These are phyloP conservation scores for Lenwebbia sp. DNA, from an alignment of 345 rosid species.

Conservation along the genomic window DNA sequence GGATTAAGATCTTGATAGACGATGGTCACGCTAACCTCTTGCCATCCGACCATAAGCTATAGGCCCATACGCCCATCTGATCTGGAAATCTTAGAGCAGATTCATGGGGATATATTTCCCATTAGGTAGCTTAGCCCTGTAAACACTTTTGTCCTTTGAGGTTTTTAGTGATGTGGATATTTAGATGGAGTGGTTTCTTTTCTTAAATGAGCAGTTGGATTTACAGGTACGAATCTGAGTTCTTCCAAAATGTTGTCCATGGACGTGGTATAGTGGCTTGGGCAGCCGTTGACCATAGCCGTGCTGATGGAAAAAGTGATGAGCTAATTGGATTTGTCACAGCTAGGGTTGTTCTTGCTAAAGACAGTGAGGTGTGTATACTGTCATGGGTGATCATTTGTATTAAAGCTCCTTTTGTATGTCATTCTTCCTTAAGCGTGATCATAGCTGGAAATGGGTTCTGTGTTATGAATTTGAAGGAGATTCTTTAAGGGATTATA, in stretches of 20 bases:
- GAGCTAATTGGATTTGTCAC: constrained; percentile 94
- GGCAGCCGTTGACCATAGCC: constrained; percentile 86
- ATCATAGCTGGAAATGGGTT: neutral
- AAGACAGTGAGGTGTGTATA: constrained; percentile 64
- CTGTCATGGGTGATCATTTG: neutral
- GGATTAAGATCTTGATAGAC: constrained; percentile 29
- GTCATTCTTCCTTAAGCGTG: neutral
- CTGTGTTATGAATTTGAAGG: neutral
- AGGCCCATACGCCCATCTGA: constrained; percentile 70
- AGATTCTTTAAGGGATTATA: neutral
- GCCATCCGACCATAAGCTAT: constrained; percentile 54
- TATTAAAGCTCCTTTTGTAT: neutral
- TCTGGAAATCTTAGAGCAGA: constrained; percentile 56
- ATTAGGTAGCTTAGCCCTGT: constrained; percentile 38
- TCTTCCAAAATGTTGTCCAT: constrained; percentile 81
- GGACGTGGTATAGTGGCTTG: constrained; percentile 73
- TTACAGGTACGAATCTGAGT: constrained; percentile 88
- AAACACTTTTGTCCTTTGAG: neutral
- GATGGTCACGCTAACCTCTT: constrained; percentile 38
- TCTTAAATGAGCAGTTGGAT: constrained; percentile 6
- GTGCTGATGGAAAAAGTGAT: constrained; percentile 52
- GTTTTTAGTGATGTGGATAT: neutral
- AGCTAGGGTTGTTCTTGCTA: constrained; percentile 60
- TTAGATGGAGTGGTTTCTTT: neutral
- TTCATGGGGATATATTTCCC: constrained; percentile 74